Percentiles rank a stretch among this genome's conserved stretches.
These are phyloP conservation scores for Aspergillus diversus DNA, from an alignment of 495 filamentous ascomycete species.

Conservation along the genomic window DNA sequence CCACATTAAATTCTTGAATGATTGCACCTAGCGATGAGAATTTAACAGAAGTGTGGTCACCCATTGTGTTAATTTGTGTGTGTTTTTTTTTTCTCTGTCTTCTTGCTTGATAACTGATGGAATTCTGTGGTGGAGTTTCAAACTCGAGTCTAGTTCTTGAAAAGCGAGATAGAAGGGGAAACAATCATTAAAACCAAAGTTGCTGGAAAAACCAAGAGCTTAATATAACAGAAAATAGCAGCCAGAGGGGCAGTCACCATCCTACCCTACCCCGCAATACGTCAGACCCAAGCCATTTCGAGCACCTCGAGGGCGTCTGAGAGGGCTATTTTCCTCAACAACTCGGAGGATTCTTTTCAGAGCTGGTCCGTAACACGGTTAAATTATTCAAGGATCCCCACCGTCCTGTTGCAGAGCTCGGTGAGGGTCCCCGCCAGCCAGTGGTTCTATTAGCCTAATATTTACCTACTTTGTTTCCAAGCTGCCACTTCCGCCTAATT, in stretches of 20 bases:
- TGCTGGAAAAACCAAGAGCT: neutral
- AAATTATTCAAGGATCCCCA: neutral
- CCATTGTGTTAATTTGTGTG: constrained; percentile 16
- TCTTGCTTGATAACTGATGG: neutral
- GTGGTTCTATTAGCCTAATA: neutral
- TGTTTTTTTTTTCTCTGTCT: neutral
- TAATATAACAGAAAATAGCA: neutral
- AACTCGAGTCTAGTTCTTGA: neutral
- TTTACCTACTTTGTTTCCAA: too few species aligned
- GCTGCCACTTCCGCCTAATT: too few species aligned
- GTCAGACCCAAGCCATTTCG: neutral
- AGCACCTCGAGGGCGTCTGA: neutral
- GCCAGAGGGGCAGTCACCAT: neutral
- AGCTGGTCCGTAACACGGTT: constrained; percentile 1
- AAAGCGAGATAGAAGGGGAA: neutral
- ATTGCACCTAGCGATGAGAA: constrained; percentile 88
- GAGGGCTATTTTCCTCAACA: neutral
- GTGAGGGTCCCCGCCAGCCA: neutral
- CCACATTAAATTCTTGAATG: constrained; percentile 80
- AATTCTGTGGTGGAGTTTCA: neutral
- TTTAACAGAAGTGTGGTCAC: constrained; percentile 37
- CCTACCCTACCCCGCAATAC: constrained; percentile 1
- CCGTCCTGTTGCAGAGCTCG: neutral
- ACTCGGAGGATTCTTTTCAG: neutral
- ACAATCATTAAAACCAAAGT: neutral